Conservation (phyloP, 257 asterid genomes). For the Gardenia jasminoides region DNA sequence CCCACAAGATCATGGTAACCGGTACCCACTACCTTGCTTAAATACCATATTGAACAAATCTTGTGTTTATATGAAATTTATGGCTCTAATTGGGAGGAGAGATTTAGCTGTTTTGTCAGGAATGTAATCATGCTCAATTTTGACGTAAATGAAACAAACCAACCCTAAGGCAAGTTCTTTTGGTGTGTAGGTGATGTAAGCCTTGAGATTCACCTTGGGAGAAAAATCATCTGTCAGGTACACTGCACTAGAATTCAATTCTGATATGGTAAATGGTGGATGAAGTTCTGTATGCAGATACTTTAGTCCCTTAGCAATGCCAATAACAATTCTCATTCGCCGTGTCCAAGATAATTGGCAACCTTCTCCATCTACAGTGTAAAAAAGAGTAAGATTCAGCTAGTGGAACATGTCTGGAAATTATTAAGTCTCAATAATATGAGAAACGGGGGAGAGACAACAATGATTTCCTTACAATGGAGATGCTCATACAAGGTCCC, state of each 20-base stretch:
- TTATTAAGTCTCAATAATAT: not conserved
- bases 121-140: not conserved
- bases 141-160: not conserved
- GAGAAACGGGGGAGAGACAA: not conserved
- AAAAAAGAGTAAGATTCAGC: conserved; percentile 10
- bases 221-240: conserved; percentile 95
- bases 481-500: conserved; percentile 96
- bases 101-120: not conserved
- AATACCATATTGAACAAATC: not conserved
- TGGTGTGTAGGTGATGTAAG: not conserved
- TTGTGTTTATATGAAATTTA: not conserved
- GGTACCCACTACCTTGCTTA: not conserved
- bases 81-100: not conserved
- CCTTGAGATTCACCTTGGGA: conserved; percentile 61
- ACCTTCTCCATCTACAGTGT: conserved; percentile 76
- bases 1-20: not conserved
- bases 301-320: conserved; percentile 79
- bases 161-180: not conserved
- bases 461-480: conserved; percentile 59
- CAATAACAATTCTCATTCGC: conserved; percentile 82
- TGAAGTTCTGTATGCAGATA: conserved; percentile 83
- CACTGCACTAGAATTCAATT: conserved; percentile 69
- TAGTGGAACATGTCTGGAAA: conserved; percentile 1
- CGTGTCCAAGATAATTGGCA: conserved; percentile 94
- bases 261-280: conserved; percentile 89